Percentiles rank a stretch among this genome's conserved stretches.
Evolutionary conservation across 1,284 basidiomycete genomes (phyloP).

Genomic region (Schizophyllum amplum): DNA sequence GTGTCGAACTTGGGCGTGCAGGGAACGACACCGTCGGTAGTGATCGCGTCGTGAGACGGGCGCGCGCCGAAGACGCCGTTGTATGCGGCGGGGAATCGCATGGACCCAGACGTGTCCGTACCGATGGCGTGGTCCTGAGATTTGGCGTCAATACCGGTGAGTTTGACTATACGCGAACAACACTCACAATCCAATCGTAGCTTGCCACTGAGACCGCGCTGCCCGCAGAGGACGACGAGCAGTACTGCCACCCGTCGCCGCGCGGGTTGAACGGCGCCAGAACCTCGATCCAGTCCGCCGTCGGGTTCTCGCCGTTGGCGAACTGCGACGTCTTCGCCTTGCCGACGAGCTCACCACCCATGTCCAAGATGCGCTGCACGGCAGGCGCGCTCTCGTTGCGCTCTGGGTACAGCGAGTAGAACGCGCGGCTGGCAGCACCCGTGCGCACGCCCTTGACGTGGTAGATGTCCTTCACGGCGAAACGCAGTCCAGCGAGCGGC

Average conservation of each 20-base stretch:
- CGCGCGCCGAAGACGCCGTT: too few species aligned
- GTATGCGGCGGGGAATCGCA: too few species aligned
- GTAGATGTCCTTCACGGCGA: slow-evolving; percentile 9
- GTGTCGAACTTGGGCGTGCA: too few species aligned
- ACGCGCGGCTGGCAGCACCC: slow-evolving; percentile 6
- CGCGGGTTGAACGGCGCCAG: slow-evolving; percentile 8
- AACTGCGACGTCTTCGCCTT: slow-evolving; percentile 8
- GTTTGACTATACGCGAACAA: too few species aligned
- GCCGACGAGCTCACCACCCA: slow-evolving; percentile 8
- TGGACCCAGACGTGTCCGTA: too few species aligned
- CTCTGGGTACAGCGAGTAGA: slow-evolving; percentile 4
- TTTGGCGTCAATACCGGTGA: too few species aligned
- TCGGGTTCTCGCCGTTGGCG: slow-evolving; percentile 7
- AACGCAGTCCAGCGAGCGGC: slow-evolving; percentile 7
- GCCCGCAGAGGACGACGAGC: slow-evolving; percentile 4
- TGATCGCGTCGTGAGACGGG: too few species aligned
- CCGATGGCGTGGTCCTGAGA: too few species aligned
- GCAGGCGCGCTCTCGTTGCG: slow-evolving; percentile 5
- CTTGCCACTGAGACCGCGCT: too few species aligned
- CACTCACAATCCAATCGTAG: too few species aligned
- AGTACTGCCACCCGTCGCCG: slow-evolving; percentile 7
- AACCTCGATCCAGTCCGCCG: slow-evolving; percentile 10
- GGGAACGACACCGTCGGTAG: too few species aligned
- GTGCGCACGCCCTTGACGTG: slow-evolving; percentile 4
- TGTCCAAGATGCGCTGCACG: slow-evolving; percentile 4